These are phyloP conservation scores for Magnaporthiopsis rhizophila DNA, from an alignment of 2,329 filamentous ascomycete genomes.

Conservation along the genomic window DNA sequence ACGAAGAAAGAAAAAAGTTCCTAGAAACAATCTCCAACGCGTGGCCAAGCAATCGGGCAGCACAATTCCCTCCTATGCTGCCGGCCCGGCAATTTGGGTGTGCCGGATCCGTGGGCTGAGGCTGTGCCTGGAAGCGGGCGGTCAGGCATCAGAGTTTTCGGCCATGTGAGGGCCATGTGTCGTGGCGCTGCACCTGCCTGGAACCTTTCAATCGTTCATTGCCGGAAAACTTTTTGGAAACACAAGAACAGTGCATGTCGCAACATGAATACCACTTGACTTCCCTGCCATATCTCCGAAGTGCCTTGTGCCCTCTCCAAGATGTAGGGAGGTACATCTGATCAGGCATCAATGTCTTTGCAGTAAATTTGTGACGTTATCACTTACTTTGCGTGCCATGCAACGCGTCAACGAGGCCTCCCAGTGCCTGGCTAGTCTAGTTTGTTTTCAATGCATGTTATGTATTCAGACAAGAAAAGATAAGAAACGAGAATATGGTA, in stretches of 20 bases:
- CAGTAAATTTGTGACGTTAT: background rate
- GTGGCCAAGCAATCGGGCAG: background rate
- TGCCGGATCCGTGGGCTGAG: background rate
- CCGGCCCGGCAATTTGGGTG: background rate
- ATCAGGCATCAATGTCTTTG: no score
- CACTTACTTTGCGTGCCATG: background rate
- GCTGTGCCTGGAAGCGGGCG: background rate
- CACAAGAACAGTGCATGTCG: background rate
- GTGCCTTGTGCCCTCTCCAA: no score
- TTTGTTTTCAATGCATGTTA: background rate
- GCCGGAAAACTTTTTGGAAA: background rate
- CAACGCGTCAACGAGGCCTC: background rate
- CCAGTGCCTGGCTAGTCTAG: background rate
- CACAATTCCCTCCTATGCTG: background rate
- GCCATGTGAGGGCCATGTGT: background rate
- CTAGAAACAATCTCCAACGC: background rate
- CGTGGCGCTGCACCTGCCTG: background rate
- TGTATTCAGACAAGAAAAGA: background rate
- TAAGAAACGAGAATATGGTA: background rate
- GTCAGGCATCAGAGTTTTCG: background rate
- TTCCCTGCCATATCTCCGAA: background rate
- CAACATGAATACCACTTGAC: background rate
- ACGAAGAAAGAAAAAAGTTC: no score
- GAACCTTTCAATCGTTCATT: background rate
- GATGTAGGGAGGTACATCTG: no score